Conservation (phyloP, 345 rosid genomes). For the Linum usitatissimum region DNA sequence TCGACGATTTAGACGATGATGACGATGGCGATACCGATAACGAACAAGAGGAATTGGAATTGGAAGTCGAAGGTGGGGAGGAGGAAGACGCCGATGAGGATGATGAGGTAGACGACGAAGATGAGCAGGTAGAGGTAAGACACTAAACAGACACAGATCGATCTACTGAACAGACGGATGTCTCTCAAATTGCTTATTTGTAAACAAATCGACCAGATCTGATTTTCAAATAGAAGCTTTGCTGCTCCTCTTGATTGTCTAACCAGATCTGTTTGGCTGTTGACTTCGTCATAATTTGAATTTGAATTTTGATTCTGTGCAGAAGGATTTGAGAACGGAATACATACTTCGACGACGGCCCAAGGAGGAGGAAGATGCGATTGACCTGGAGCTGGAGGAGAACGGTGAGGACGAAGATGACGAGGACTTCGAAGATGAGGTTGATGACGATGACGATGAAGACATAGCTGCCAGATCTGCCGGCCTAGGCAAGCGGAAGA, state of each 20-base stretch:
- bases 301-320: neutral
- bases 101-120: conserved; percentile 15
- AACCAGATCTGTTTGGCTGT: no score
- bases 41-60: conserved; percentile 36
- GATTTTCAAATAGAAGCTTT: neutral
- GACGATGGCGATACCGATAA: conserved; percentile 40
- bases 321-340: conserved; percentile 80
- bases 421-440: conserved; percentile 13
- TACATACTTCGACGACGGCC: conserved; percentile 62
- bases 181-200: neutral
- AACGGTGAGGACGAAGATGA: conserved; percentile 55
- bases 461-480: conserved; percentile 7
- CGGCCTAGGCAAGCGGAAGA: neutral
- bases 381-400: conserved; percentile 79
- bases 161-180: neutral
- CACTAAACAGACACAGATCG: neutral
- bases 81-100: conserved; percentile 9
- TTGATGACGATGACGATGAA: conserved; percentile 27
- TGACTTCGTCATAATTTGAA: no score
- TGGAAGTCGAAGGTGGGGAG: conserved; percentile 38
- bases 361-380: conserved; percentile 90
- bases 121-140: conserved; percentile 10
- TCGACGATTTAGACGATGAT: conserved; percentile 46
- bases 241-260: no score
- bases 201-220: neutral